Conservation (phyloP, 129 eudicot species). For the Scalesia atractyloides region DNA sequence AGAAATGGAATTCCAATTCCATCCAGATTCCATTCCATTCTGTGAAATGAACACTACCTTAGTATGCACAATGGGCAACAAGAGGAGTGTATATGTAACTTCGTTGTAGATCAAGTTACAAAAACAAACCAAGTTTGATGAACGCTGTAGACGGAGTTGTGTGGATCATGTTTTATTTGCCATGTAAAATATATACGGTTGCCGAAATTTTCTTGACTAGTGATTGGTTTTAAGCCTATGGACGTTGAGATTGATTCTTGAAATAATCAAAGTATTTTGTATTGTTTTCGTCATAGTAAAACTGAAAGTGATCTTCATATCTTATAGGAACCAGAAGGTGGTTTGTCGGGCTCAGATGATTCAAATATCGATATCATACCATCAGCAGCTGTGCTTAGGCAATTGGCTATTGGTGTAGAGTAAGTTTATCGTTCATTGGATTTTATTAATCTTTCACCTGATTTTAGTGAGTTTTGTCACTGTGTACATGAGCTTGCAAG, state of each 20-base stretch:
- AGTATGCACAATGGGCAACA: background rate
- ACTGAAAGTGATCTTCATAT: conserved; percentile 19
- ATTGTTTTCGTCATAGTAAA: background rate
- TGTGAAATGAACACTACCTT: background rate
- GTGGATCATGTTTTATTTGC: background rate
- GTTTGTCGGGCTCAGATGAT: conserved; percentile 34
- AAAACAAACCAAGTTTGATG: background rate
- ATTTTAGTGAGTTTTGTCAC: background rate
- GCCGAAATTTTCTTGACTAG: background rate
- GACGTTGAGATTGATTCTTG: background rate
- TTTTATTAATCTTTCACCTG: conserved; percentile 17
- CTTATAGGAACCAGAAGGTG: conserved; percentile 57
- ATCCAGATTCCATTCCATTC: too few relatives aligned
- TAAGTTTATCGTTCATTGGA: conserved; percentile 43
- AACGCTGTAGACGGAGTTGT: background rate
- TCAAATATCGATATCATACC: conserved; percentile 63
- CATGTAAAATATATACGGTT: background rate
- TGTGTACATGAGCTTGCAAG: background rate
- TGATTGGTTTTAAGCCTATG: conserved; percentile 12
- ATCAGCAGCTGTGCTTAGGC: conserved; percentile 60
- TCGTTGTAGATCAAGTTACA: background rate
- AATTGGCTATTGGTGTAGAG: conserved; percentile 82
- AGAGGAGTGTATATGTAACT: background rate
- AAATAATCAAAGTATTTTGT: background rate
- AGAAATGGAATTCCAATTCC: too few relatives aligned